Evolutionary conservation across 352 stramenopile species (phyloP), one percentile per base, ranked within the genome.

Genomic region (Phytopythium boreale): DNA sequence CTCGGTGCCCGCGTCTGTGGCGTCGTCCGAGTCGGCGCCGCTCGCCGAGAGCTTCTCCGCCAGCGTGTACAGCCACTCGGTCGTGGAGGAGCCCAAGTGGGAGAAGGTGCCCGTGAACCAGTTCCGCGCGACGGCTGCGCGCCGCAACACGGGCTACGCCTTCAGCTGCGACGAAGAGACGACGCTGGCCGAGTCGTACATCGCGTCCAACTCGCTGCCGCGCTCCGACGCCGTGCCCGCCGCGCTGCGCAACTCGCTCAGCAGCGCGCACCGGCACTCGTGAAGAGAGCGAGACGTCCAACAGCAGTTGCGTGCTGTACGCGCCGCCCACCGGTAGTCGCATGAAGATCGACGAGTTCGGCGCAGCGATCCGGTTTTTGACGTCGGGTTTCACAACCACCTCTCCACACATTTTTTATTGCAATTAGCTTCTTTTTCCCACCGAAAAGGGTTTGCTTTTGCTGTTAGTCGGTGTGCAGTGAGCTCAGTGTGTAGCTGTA

Each of bases 91-190:
- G n/a, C 63, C 60, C 9, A 64, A 64, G 22, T 87, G 75, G 75
- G 74, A 88, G 34, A 70, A 69, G n/a, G 67, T 74, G 5, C 68
- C 76, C 14, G 53, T 61, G 34, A 79, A 74, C 50, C 71, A 76
- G 63, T 74, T 79, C 62, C 71, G 74, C 29, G 31, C 66, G 22
- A 82, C 65, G 3, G 66, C 68, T 19, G 65, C 68, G n/a, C 70
- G 77, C 11, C 74, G 80, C 31, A 89, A 87, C 66, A 92, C 84
- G 11, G 86, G 86, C 49, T 94, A 77, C 57, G 86, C 86, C 31
- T 94, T 94, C 68, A 93, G 84, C 63, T 93, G 82, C 66, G 86
- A 94, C 64, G 84, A 94, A 56, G 82, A 90, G 63, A 94, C 86
- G 50, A 92, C 86, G 47, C 59, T 91, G 19, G 86, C 81, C 51